phyloP scores from a whole-genome alignment of 2,329 filamentous ascomycete species.

The Didymella pomorum region DNA sequence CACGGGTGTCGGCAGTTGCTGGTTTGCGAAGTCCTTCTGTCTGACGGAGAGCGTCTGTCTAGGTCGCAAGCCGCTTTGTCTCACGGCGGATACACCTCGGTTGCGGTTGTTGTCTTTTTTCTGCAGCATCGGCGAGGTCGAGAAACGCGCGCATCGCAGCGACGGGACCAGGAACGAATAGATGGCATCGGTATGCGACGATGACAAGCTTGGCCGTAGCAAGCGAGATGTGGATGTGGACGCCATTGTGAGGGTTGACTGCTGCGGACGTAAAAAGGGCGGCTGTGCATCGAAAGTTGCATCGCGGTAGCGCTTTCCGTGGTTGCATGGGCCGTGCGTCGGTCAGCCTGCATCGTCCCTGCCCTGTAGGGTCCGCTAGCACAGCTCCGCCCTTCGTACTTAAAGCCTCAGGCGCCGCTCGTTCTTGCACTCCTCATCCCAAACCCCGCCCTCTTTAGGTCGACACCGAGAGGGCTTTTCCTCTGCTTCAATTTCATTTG shows the following conservation, averaged over 20 bases:
- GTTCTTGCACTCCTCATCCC: constrained; percentile 33
- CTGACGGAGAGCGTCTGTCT: constrained; percentile 77
- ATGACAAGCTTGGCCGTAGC: constrained; percentile 33
- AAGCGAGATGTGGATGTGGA: constrained; percentile 39
- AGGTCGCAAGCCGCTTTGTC: constrained; percentile 71
- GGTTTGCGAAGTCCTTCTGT: constrained; percentile 60
- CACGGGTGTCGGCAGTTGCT: constrained; percentile 73
- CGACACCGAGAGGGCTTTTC: constrained; percentile 47
- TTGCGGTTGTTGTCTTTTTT: constrained; percentile 78
- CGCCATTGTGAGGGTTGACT: constrained; percentile 40
- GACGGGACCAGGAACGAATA: constrained; percentile 41
- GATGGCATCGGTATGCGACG: constrained; percentile 30
- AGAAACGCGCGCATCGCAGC: constrained; percentile 53
- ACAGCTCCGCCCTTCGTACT: constrained; percentile 16
- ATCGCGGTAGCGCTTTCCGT: constrained; percentile 13
- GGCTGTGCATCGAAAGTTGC: constrained; percentile 34
- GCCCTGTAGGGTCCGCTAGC: constrained; percentile 4
- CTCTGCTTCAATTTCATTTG: constrained; percentile 47
- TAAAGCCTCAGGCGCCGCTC: constrained; percentile 33
- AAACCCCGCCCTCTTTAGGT: constrained; percentile 39
- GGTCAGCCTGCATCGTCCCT: constrained; percentile 6
- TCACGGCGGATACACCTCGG: constrained; percentile 83
- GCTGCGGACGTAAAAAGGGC: constrained; percentile 26
- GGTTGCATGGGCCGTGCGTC: constrained; percentile 6
- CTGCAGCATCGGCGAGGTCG: constrained; percentile 59